These are phyloP conservation scores for Iris pallida DNA, from an alignment of 116 monocot species.

Conservation along the genomic window DNA sequence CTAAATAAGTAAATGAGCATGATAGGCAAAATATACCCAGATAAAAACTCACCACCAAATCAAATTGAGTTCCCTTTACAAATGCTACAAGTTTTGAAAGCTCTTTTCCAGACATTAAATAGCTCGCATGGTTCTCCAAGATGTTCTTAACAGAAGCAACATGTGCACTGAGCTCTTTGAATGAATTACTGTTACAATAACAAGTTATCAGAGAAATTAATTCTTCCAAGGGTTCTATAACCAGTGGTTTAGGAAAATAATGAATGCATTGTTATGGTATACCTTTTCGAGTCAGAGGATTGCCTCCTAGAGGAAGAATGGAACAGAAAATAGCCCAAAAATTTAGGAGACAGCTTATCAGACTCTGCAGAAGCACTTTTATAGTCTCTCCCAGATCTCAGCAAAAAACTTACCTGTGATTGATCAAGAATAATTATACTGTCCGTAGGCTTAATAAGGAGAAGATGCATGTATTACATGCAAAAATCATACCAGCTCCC, in stretches of 20 bases:
- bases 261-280: background rate
- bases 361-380: conserved; percentile 66
- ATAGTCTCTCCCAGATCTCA: conserved; percentile 96
- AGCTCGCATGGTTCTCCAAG: conserved; percentile 92
- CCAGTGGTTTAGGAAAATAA: too few relatives aligned
- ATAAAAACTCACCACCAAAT: conserved; percentile 79
- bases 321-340: conserved; percentile 88
- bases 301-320: conserved; percentile 62
- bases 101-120: conserved; percentile 98
- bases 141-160: conserved; percentile 97
- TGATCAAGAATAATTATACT: conserved; percentile 11
- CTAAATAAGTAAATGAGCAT: background rate
- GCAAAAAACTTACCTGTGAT: conserved; percentile 87
- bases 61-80: conserved; percentile 99
- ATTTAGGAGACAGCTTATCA: conserved; percentile 79
- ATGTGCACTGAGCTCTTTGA: conserved; percentile 90
- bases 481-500: conserved; percentile 82
- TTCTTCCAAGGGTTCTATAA: background rate
- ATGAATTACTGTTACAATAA: conserved; percentile 51
- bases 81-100: conserved; percentile 99
- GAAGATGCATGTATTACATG: conserved; percentile 12
- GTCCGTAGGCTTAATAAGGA: background rate
- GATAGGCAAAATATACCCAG: background rate
- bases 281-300: conserved; percentile 88
- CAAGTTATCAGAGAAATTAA: background rate